Conservation (phyloP, 306 rosid species). For the Cicer chorassanicum region DNA sequence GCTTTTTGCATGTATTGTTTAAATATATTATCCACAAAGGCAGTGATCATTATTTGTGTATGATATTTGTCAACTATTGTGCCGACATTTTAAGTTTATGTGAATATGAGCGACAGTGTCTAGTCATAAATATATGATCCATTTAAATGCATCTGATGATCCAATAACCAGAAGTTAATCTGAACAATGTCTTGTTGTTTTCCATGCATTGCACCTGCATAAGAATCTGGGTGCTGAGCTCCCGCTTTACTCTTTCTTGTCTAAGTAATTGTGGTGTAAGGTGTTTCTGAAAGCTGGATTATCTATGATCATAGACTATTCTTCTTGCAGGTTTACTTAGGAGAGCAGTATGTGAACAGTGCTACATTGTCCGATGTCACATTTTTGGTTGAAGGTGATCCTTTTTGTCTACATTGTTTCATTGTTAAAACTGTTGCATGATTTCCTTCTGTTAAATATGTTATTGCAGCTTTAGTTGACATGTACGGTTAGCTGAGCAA, state of each 20-base stretch:
- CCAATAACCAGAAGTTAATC: conserved; percentile 9
- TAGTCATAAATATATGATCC: conserved; percentile 1
- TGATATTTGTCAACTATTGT: conserved; percentile 31
- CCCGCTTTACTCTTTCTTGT: conserved; percentile 25
- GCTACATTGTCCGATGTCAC: conserved; percentile 86
- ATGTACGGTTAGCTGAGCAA: conserved; percentile 20
- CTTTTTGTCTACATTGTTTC: conserved; percentile 39
- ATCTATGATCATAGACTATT: conserved; percentile 38
- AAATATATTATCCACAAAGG: too few species aligned
- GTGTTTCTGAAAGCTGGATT: conserved; percentile 22
- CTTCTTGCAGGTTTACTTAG: conserved; percentile 87
- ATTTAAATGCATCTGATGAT: conserved; percentile 24
- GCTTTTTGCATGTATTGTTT: not conserved
- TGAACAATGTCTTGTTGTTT: conserved; percentile 33
- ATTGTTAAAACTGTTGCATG: conserved; percentile 9
- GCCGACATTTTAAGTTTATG: conserved; percentile 24
- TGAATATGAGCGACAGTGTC: conserved; percentile 8
- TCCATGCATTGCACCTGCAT: conserved; percentile 31
- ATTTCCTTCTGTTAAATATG: conserved; percentile 16
- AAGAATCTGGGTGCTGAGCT: conserved; percentile 32
- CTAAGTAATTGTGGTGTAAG: not conserved
- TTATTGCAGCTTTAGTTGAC: conserved; percentile 38
- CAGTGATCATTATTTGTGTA: conserved; percentile 3
- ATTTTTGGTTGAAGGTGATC: conserved; percentile 92
- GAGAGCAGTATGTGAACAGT: conserved; percentile 89